A percentile compares a stretch with the other conserved stretches of the same genome.
Evolutionary conservation across 2,329 filamentous ascomycete species (phyloP).

Genomic region (Colletotrichum sp.): DNA sequence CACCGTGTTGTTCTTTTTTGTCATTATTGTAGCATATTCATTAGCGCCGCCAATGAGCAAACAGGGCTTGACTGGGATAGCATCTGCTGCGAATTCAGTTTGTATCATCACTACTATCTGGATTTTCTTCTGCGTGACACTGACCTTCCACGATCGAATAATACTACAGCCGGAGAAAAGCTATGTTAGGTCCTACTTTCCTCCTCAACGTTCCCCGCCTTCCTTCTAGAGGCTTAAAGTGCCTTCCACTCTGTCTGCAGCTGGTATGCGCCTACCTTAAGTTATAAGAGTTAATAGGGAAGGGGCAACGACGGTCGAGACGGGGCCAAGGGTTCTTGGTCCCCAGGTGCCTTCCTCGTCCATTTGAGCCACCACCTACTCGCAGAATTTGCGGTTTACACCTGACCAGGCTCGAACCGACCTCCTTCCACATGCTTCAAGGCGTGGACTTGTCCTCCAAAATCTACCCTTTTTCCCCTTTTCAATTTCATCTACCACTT

Average conservation of each 20-base stretch:
- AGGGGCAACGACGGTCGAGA: not conserved
- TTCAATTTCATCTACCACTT: not conserved
- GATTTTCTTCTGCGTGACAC: fast-evolving
- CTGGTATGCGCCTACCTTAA: not conserved
- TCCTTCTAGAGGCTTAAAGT: not conserved
- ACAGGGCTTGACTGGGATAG: slow-evolving; percentile 13
- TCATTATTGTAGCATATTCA: slow-evolving; percentile 17
- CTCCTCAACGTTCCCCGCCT: not conserved
- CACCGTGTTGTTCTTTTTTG: slow-evolving; percentile 11
- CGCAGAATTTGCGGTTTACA: not conserved
- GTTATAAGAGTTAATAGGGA: not conserved
- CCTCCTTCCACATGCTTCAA: not conserved
- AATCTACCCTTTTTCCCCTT: not conserved
- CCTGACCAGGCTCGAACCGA: not conserved
- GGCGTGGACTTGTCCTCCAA: not conserved
- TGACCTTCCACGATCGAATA: not conserved
- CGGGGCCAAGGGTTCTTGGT: not conserved
- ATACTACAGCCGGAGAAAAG: not conserved
- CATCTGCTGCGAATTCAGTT: slow-evolving; percentile 1
- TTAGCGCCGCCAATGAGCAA: slow-evolving; percentile 16
- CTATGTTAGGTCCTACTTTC: not conserved
- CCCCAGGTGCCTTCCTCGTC: not conserved
- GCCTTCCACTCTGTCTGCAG: not conserved
- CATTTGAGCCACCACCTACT: not conserved
- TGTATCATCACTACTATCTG: not conserved